phyloP scores from a whole-genome alignment of 2,329 filamentous ascomycete genomes.

The Diaporthe humulicola region DNA sequence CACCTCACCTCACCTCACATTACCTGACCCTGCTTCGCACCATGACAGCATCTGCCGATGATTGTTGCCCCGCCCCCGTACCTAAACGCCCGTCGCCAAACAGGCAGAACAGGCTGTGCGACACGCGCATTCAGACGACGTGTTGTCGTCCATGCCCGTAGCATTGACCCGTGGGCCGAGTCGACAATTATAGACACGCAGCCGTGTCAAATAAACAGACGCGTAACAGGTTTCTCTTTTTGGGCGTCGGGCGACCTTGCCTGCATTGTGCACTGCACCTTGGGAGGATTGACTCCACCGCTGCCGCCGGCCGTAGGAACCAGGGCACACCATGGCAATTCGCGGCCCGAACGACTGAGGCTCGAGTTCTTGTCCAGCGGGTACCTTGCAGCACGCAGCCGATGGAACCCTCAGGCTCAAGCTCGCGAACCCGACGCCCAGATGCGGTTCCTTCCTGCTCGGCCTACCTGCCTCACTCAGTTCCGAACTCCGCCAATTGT shows the following conservation, averaged over 20 bases:
- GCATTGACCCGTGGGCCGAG: conserved; percentile 3
- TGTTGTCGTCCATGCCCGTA: conserved; percentile 2
- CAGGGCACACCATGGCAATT: conserved; percentile 26
- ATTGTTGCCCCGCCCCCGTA: neutral
- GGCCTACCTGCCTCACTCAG: conserved; percentile 16
- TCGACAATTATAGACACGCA: conserved; percentile 15
- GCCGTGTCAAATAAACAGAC: conserved; percentile 27
- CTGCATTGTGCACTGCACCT: neutral
- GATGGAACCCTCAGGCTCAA: conserved; percentile 19
- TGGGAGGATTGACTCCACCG: conserved; percentile 9
- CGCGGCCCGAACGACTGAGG: conserved; percentile 30
- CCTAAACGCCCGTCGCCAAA: neutral
- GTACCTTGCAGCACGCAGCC: conserved; percentile 14
- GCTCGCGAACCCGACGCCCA: conserved; percentile 6
- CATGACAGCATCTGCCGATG: neutral
- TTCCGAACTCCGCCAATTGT: conserved; percentile 5
- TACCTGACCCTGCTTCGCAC: neutral
- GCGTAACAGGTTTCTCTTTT: conserved; percentile 22
- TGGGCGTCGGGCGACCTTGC: neutral
- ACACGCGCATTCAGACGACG: conserved; percentile 16
- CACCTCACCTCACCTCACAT: conserved; percentile 2
- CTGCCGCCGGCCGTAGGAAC: conserved; percentile 7
- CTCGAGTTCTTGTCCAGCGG: conserved; percentile 2
- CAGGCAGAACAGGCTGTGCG: neutral
- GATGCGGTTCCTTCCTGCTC: neutral